phyloP scores from a whole-genome alignment of 139 green algal species.

The Parachlorella kessleri region DNA sequence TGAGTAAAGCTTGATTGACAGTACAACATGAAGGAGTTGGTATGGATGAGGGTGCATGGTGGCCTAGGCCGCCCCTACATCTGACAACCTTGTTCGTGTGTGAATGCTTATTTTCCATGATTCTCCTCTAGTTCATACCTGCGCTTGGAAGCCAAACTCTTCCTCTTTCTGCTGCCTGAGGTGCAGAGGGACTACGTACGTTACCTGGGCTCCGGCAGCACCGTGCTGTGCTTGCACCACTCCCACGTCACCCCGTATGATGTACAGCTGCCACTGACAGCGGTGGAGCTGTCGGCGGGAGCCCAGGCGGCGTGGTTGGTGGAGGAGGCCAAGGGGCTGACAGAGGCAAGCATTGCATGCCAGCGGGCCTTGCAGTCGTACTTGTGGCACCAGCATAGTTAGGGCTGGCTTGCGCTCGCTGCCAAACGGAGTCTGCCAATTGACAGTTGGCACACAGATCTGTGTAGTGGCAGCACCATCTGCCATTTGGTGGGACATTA shows the following conservation, averaged over 20 bases:
- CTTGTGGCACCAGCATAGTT: background rate
- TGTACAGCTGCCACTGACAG: slow-evolving; percentile 53
- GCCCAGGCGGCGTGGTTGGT: slow-evolving; percentile 70
- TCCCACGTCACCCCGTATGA: slow-evolving; percentile 51
- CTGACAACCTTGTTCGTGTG: too few species aligned
- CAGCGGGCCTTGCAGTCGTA: background rate
- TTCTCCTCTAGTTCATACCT: too few species aligned
- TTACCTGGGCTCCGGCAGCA: slow-evolving; percentile 79
- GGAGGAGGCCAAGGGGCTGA: slow-evolving; percentile 48
- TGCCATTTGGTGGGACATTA: too few species aligned
- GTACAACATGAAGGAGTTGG: background rate
- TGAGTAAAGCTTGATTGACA: background rate
- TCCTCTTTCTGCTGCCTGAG: too few species aligned
- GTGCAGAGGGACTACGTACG: slow-evolving; percentile 72
- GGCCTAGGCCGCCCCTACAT: too few species aligned
- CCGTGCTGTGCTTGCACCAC: slow-evolving; percentile 78
- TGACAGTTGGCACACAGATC: too few species aligned
- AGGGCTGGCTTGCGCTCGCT: too few species aligned
- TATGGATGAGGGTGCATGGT: too few species aligned
- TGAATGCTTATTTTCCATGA: too few species aligned
- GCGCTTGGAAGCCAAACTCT: too few species aligned
- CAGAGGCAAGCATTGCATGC: slow-evolving; percentile 33
- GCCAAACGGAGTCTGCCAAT: too few species aligned
- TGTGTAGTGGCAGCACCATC: too few species aligned
- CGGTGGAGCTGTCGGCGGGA: slow-evolving; percentile 42